Base-by-base conservation (phyloP, 1,284 basidiomycete species). In the Anthracocystis setariae region DNA sequence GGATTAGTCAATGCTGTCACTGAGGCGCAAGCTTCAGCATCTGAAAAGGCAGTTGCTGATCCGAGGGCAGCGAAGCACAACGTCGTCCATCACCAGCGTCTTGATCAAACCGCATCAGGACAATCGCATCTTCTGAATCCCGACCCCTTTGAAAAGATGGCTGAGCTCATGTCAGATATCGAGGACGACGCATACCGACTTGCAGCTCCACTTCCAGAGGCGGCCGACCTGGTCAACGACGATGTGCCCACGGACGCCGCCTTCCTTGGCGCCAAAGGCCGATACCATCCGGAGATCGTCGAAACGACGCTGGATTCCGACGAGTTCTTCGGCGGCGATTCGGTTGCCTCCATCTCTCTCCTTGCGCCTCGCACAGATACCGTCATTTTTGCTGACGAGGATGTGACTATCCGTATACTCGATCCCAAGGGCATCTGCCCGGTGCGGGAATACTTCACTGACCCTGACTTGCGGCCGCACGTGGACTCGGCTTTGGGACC, bases 161-260 rank as follows among this genome's bases (percentile, higher is more conserved):
- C 58, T 0, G 56, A 56, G 25, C 44, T 78, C 12, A 44, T 58
- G 38, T 91, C 88, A 52, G 92, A 91, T 17, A 84, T 97, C 24
- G 93, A 96, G 60, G 90, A 94, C 57, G 83, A 91, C 35, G 92
- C 93, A 0, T 97, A 96, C 84, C 87, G 85, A 47, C 85, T 86
- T 21, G 82, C 89, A 7, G 91, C 91, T 0, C 90, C 69, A 15
- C 38, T 92, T 66, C 77, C 84, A 7, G 87, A 89, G 5, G 87
- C 89, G 4, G 89, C 92, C 3, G 94, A 98, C 82, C 90, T 97
- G 88, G 90, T 98, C 46, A 86, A 87, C 40, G 95, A 98, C 78
- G 93, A 98, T 79, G 85, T 98, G 12, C 94, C 94, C 0, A 91
- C 87, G 17, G 94, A 98, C 81, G 85, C 87, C 33, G 91, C 93